A percentile compares a stretch with the other conserved stretches of the same genome.
These are phyloP conservation scores for Aaosphaeria pasadenensis DNA, from an alignment of 2,329 filamentous ascomycete species.

Conservation along the genomic window DNA sequence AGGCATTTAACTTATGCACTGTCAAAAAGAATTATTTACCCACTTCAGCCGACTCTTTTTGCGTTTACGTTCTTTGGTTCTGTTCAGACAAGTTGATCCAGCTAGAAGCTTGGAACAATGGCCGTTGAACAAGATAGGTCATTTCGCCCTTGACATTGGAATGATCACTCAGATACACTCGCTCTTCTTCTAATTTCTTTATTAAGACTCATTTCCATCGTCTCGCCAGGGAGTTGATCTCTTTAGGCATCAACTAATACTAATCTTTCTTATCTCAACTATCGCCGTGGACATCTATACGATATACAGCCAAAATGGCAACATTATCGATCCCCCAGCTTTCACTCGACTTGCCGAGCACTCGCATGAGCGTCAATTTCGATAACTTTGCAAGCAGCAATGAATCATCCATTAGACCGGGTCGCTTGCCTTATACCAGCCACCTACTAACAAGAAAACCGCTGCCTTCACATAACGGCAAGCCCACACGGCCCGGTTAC, in stretches of 20 bases:
- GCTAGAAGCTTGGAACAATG: no score
- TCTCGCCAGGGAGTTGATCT: conserved; percentile 10
- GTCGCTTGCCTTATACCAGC: background rate
- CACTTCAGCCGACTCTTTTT: no score
- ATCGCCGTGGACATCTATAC: background rate
- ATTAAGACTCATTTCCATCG: no score
- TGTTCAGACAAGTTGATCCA: no score
- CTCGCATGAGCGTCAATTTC: conserved; percentile 21
- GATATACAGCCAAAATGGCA: conserved; percentile 13
- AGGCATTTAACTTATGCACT: no score
- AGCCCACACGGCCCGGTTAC: background rate
- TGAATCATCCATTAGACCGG: background rate
- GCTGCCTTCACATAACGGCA: background rate
- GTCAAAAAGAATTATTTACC: no score
- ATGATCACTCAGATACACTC: no score
- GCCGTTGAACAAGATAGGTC: no score
- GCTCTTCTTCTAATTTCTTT: no score
- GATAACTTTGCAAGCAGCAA: conserved; percentile 7
- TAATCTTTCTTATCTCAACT: conserved; percentile 6
- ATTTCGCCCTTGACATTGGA: no score
- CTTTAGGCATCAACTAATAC: conserved; percentile 1
- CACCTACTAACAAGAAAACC: background rate
- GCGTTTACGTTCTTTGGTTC: no score
- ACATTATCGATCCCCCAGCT: conserved; percentile 12
- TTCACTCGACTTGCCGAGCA: conserved; percentile 18